Evolutionary conservation across 2,329 filamentous ascomycete species (phyloP).

Genomic region (Sarocladium strictum): DNA sequence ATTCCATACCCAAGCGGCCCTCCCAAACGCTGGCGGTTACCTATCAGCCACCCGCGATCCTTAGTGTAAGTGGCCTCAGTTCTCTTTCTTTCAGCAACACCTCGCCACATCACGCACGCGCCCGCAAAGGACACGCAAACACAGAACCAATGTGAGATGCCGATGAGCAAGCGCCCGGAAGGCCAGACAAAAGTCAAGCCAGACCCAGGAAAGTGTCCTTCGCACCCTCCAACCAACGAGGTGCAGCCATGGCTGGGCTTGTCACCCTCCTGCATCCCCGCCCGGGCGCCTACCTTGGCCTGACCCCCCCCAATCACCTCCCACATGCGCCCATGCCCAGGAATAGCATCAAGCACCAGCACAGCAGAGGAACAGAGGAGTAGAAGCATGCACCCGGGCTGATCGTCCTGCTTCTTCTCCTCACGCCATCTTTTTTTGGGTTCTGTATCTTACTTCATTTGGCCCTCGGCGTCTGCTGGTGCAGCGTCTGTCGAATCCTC

Average conservation of each 20-base stretch:
- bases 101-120: neutral
- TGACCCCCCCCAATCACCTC: neutral
- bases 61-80: neutral
- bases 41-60: neutral
- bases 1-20: no score
- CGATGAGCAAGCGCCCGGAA: slow-evolving; percentile 1
- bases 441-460: neutral
- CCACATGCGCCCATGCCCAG: neutral
- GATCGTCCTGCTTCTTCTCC: neutral
- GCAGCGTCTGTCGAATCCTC: neutral
- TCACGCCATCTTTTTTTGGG: neutral
- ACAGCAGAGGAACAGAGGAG: neutral
- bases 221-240: neutral
- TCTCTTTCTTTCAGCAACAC: neutral
- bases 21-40: no score
- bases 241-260: neutral
- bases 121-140: neutral
- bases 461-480: slow-evolving; percentile 2
- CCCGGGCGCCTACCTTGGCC: neutral
- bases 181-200: slow-evolving; percentile 2
- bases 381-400: neutral
- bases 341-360: slow-evolving; percentile 8
- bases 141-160: neutral
- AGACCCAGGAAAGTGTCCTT: neutral
- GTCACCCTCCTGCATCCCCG: slow-evolving; percentile 7